Conservation (phyloP, 495 filamentous ascomycete species). For the Penicillium nucicola region DNA sequence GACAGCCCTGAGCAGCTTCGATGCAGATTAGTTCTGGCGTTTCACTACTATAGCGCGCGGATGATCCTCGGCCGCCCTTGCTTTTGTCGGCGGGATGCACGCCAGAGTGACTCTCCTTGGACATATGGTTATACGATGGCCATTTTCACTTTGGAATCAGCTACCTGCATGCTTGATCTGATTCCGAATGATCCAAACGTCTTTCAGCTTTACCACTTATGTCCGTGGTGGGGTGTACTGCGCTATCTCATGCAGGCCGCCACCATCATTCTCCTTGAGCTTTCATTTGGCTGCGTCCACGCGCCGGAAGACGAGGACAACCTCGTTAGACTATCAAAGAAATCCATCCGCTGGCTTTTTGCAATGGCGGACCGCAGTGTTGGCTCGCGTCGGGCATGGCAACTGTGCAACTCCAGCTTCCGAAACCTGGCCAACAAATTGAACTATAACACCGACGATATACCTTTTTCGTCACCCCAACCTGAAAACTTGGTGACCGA, state of each 20-base stretch:
- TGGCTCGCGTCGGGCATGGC: slow-evolving; percentile 55
- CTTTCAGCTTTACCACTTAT: slow-evolving; percentile 47
- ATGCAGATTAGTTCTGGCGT: slow-evolving; percentile 46
- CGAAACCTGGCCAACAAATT: slow-evolving; percentile 41
- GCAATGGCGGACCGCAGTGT: slow-evolving; percentile 51
- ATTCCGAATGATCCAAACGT: slow-evolving; percentile 47
- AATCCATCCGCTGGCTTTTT: slow-evolving; percentile 52
- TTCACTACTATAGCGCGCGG: slow-evolving; percentile 59
- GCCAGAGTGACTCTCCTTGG: slow-evolving; percentile 25
- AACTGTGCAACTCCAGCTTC: slow-evolving; percentile 47
- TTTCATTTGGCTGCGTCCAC: slow-evolving; percentile 55
- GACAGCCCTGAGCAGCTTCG: slow-evolving; percentile 33
- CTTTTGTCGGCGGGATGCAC: slow-evolving; percentile 57
- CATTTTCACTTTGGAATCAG: slow-evolving; percentile 52
- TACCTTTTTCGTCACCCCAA: slow-evolving; percentile 28
- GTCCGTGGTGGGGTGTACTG: slow-evolving; percentile 64
- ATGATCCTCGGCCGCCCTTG: slow-evolving; percentile 64
- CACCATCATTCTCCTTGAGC: slow-evolving; percentile 59
- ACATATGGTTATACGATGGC: slow-evolving; percentile 57
- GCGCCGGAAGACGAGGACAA: slow-evolving; percentile 47
- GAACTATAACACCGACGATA: slow-evolving; percentile 38
- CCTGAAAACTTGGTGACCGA: slow-evolving; percentile 10
- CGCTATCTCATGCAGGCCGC: slow-evolving; percentile 65
- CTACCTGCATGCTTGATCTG: slow-evolving; percentile 50
- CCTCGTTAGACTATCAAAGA: slow-evolving; percentile 49